Evolutionary conservation across 805 yeast species (phyloP).

Genomic region (Metschnikowia cubensis): DNA sequence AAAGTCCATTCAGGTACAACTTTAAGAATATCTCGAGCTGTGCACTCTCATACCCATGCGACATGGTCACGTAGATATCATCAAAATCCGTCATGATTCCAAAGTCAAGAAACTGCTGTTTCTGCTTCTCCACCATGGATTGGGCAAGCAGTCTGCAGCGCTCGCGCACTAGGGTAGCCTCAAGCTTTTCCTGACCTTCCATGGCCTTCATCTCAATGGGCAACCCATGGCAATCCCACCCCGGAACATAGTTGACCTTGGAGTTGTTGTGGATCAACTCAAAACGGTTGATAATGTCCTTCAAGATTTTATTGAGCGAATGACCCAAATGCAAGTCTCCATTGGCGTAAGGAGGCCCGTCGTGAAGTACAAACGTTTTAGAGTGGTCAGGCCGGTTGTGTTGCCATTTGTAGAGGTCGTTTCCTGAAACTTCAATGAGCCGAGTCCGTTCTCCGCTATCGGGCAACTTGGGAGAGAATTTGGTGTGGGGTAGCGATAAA

Average conservation of each 20-base stretch:
- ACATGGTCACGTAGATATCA: constrained; percentile 68
- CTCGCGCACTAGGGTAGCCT: constrained; percentile 53
- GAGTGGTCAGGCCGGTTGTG: constrained; percentile 12
- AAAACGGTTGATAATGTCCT: constrained; percentile 78
- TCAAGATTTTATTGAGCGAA: constrained; percentile 82
- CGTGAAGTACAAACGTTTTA: constrained; percentile 68
- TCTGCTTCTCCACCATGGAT: constrained; percentile 62
- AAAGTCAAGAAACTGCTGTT: constrained; percentile 57
- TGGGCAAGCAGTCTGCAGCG: constrained; percentile 67
- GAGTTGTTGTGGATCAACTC: constrained; percentile 57
- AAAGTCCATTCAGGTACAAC: constrained; percentile 60
- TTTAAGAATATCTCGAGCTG: constrained; percentile 69
- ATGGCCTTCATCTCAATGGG: constrained; percentile 92
- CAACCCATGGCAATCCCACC: constrained; percentile 99
- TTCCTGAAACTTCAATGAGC: constrained; percentile 50
- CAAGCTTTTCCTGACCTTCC: constrained; percentile 29
- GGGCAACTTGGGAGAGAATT: constrained; percentile 51
- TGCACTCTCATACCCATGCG: constrained; percentile 63
- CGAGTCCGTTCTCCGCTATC: constrained; percentile 34
- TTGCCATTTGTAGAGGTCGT: constrained; percentile 63
- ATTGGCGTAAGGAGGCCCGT: constrained; percentile 98
- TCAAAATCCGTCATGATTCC: constrained; percentile 85
- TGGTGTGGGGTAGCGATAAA: constrained; percentile 62
- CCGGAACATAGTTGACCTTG: constrained; percentile 73
- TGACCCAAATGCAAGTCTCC: constrained; percentile 92